A percentile compares a stretch with the other conserved stretches of the same genome.
These are phyloP conservation scores for Fraxinus dipetala DNA, from an alignment of 305 asterid genomes.

Conservation along the genomic window DNA sequence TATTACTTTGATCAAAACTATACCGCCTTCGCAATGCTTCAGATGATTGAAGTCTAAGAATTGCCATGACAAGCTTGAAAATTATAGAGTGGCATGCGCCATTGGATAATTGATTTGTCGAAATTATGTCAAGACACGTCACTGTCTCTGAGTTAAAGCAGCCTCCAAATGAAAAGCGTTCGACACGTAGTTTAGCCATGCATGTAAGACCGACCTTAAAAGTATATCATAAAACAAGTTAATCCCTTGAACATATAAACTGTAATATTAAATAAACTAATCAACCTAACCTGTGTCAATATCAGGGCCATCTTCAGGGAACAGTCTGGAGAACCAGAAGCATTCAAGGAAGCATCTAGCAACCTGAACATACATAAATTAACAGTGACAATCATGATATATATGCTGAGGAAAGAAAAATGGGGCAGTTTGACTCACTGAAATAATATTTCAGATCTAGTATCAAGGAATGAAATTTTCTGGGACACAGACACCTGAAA, in stretches of 20 bases:
- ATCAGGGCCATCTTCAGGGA: constrained; percentile 88
- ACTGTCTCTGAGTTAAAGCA: constrained; percentile 65
- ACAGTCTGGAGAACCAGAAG: constrained; percentile 86
- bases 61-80: constrained; percentile 82
- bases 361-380: constrained; percentile 45
- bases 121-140: constrained; percentile 69
- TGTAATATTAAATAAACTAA: not conserved
- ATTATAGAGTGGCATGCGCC: constrained; percentile 87
- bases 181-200: constrained; percentile 95
- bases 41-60: constrained; percentile 84
- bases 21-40: constrained; percentile 97
- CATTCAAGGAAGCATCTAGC: constrained; percentile 76
- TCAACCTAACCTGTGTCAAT: constrained; percentile 65
- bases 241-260: constrained; percentile 10
- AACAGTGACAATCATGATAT: constrained; percentile 19
- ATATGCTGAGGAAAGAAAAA: not conserved
- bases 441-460: constrained; percentile 69
- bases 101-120: constrained; percentile 70
- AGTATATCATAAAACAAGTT: constrained; percentile 26
- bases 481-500: constrained; percentile 79
- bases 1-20: constrained; percentile 24
- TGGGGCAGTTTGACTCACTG: constrained; percentile 52
- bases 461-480: constrained; percentile 67
- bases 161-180: constrained; percentile 70
- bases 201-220: constrained; percentile 89